Evolutionary conservation across 2,329 filamentous ascomycete species (phyloP).

Genomic region (Clarireedia hainanense): DNA sequence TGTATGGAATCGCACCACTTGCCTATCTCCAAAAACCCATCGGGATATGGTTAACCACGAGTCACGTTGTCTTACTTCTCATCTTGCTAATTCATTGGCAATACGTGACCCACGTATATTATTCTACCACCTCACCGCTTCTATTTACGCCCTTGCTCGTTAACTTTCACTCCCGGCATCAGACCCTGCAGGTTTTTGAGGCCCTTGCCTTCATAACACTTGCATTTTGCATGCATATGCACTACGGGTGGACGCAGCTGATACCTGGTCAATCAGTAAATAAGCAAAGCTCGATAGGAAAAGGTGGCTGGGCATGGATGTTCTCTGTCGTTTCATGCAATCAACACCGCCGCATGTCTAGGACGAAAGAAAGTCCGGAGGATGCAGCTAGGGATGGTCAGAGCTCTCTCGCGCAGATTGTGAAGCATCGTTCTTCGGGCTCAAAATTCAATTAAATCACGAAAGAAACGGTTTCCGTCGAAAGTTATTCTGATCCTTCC

Average conservation of each 20-base stretch:
- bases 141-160: slow-evolving; percentile 10
- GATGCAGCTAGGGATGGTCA: not conserved
- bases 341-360: not conserved
- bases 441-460: not conserved
- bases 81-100: slow-evolving; percentile 24
- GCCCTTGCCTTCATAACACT: slow-evolving; percentile 24
- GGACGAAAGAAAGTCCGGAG: not conserved
- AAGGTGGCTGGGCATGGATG: slow-evolving; percentile 15
- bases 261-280: slow-evolving; percentile 23
- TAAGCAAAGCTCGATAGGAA: slow-evolving; percentile 4
- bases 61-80: slow-evolving; percentile 21
- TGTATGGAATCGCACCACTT: not conserved
- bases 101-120: slow-evolving; percentile 29
- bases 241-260: slow-evolving; percentile 10
- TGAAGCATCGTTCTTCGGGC: not conserved
- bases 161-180: slow-evolving; percentile 24
- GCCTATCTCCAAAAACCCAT: not conserved
- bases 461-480: not conserved
- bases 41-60: slow-evolving; percentile 11
- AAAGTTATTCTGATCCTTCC: not conserved
- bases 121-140: slow-evolving; percentile 1
- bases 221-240: slow-evolving; percentile 27
- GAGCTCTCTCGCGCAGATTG: not conserved
- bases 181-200: slow-evolving; percentile 27
- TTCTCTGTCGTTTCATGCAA: slow-evolving; percentile 26